Evolutionary conservation across 768 basidiomycete genomes (phyloP).

Genomic region (Podaxis carcinomalis): DNA sequence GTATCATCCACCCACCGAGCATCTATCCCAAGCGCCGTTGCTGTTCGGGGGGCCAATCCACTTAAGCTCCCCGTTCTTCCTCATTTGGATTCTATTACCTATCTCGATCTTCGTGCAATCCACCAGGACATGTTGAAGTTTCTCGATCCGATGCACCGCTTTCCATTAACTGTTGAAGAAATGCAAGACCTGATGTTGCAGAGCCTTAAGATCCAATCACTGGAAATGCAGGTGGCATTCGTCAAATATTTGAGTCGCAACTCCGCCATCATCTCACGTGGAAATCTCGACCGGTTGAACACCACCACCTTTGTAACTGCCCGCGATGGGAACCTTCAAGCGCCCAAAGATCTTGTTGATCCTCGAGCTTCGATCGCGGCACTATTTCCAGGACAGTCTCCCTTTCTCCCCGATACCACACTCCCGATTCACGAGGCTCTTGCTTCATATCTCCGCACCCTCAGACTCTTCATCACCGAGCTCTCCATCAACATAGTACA

Average conservation of each 20-base stretch:
- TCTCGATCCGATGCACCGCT: constrained; percentile 18
- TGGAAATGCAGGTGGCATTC: constrained; percentile 2
- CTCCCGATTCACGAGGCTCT: constrained; percentile 15
- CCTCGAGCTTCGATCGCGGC: constrained; percentile 25
- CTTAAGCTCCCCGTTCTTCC: not conserved
- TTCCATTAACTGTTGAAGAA: constrained; percentile 5
- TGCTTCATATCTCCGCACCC: constrained; percentile 15
- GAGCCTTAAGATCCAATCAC: constrained; percentile 6
- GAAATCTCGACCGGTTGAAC: constrained; percentile 19
- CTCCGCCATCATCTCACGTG: constrained; percentile 21
- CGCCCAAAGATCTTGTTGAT: constrained; percentile 26
- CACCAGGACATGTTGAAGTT: constrained; percentile 2
- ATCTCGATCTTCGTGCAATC: constrained; percentile 4
- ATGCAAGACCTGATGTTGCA: constrained; percentile 8
- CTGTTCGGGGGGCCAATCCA: constrained; percentile 1
- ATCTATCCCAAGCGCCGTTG: not conserved
- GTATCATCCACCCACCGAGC: not conserved
- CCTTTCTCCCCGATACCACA: constrained; percentile 10
- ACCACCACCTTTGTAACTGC: constrained; percentile 24
- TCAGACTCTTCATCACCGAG: constrained; percentile 22
- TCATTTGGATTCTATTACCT: not conserved
- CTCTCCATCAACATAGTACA: constrained; percentile 26
- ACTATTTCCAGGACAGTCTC: constrained; percentile 21
- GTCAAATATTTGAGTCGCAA: constrained; percentile 15
- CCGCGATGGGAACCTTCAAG: constrained; percentile 14